phyloP scores from a whole-genome alignment of 1,284 basidiomycete genomes.

The Ceratobasidium papillatum region DNA sequence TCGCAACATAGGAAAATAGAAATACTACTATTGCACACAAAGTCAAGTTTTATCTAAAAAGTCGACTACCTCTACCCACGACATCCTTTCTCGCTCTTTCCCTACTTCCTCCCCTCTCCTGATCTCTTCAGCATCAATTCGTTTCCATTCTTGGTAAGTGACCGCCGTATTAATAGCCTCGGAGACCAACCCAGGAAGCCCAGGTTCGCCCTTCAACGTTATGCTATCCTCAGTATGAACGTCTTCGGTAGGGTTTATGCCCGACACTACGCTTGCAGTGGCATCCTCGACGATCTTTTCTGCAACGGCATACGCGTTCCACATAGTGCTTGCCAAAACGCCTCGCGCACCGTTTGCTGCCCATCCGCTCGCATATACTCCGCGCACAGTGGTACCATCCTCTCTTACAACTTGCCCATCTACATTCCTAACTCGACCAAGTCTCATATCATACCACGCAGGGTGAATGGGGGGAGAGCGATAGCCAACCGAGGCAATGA shows the following conservation, averaged over 20 bases:
- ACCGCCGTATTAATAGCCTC: slow-evolving; percentile 63
- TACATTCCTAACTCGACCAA: slow-evolving; percentile 63
- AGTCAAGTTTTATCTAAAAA: slow-evolving; percentile 40
- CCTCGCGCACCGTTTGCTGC: slow-evolving; percentile 91
- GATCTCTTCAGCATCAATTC: slow-evolving; percentile 71
- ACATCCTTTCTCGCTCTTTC: slow-evolving; percentile 83
- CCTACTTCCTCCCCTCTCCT: slow-evolving; percentile 63
- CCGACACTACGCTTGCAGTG: slow-evolving; percentile 28
- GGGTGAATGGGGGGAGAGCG: slow-evolving; percentile 54
- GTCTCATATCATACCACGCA: slow-evolving; percentile 62
- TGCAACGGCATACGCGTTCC: slow-evolving; percentile 85
- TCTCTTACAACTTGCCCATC: slow-evolving; percentile 51
- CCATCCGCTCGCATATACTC: slow-evolving; percentile 89
- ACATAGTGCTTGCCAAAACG: slow-evolving; percentile 94
- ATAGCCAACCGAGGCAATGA: slow-evolving; percentile 91
- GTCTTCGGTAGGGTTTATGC: slow-evolving; percentile 53
- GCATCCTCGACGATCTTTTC: slow-evolving; percentile 72
- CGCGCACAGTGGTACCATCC: slow-evolving; percentile 47
- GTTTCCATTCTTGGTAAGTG: slow-evolving; percentile 74
- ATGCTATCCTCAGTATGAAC: slow-evolving; percentile 52
- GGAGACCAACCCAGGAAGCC: slow-evolving; percentile 60
- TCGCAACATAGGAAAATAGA: background rate
- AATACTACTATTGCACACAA: background rate
- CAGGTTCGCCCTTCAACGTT: slow-evolving; percentile 51
- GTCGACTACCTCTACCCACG: slow-evolving; percentile 55